Evolutionary conservation across 371 early-diverging fungal species (phyloP).

Genomic region (Mucor saturninus): DNA sequence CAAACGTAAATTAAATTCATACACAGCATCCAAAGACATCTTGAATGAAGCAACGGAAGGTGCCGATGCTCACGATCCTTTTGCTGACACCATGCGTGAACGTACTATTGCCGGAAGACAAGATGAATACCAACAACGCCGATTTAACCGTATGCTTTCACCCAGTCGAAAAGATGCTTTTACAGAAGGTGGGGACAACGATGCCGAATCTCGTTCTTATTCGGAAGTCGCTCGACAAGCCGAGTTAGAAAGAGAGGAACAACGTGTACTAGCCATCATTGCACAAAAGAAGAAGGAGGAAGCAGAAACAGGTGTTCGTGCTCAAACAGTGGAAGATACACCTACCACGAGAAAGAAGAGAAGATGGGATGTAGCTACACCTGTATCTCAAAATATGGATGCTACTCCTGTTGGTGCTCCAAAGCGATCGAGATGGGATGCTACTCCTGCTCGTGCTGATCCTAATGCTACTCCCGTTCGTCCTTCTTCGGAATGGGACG

Average conservation of each 20-base stretch:
- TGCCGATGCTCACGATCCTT: conserved; percentile 72
- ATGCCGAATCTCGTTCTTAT: conserved; percentile 70
- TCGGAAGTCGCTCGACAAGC: conserved; percentile 86
- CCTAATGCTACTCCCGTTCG: conserved; percentile 36
- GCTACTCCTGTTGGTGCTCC: conserved; percentile 64
- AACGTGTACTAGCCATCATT: conserved; percentile 68
- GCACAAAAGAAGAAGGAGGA: conserved; percentile 75
- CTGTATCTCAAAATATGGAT: conserved; percentile 61
- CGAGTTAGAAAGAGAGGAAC: conserved; percentile 85
- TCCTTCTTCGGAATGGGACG: conserved; percentile 53
- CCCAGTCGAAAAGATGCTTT: conserved; percentile 90
- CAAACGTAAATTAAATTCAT: conserved; percentile 63
- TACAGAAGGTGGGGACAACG: conserved; percentile 40
- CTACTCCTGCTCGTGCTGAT: conserved; percentile 71
- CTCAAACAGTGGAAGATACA: conserved; percentile 34
- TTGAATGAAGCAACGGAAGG: conserved; percentile 64
- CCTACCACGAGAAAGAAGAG: conserved; percentile 66
- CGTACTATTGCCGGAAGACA: conserved; percentile 84
- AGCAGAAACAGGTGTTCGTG: conserved; percentile 44
- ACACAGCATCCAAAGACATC: conserved; percentile 85
- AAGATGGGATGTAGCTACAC: conserved; percentile 89
- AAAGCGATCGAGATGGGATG: conserved; percentile 84
- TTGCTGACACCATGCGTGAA: conserved; percentile 57
- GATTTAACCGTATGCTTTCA: conserved; percentile 82
- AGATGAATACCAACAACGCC: conserved; percentile 84